Evolutionary conservation across 1,139 yeast genomes (phyloP).

Genomic region (Taphrina flavorubra): DNA sequence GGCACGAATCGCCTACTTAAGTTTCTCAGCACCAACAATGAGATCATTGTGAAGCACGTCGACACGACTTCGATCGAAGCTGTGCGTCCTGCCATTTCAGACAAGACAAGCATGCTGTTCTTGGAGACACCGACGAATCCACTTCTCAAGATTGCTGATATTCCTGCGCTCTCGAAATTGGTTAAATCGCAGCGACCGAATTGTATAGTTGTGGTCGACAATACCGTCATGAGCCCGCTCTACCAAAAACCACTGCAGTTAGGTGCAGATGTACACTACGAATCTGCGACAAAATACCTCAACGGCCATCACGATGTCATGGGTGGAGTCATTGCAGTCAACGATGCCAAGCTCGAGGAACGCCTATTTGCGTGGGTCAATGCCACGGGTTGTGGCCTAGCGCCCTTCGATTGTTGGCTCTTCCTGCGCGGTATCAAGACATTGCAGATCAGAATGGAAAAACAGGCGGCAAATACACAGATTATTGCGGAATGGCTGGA

Average conservation of each 20-base stretch:
- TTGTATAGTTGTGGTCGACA: constrained; percentile 78
- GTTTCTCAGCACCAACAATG: constrained; percentile 70
- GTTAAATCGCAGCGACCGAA: constrained; percentile 61
- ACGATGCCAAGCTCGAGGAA: constrained; percentile 65
- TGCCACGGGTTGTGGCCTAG: constrained; percentile 87
- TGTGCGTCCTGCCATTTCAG: constrained; percentile 55
- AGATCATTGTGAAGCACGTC: constrained; percentile 71
- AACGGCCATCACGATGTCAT: constrained; percentile 94
- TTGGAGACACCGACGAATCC: constrained; percentile 91
- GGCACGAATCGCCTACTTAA: constrained; percentile 88
- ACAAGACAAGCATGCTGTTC: constrained; percentile 79
- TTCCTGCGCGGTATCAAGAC: constrained; percentile 93
- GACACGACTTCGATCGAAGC: constrained; percentile 77
- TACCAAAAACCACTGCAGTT: constrained; percentile 81
- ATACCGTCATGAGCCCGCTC: constrained; percentile 93
- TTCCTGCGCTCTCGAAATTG: constrained; percentile 62
- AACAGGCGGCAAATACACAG: constrained; percentile 69
- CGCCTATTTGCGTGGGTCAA: constrained; percentile 78
- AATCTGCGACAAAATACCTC: constrained; percentile 88
- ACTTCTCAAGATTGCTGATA: constrained; percentile 77
- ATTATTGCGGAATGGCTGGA: constrained; percentile 72
- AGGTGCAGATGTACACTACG: constrained; percentile 88
- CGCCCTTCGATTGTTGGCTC: constrained; percentile 90
- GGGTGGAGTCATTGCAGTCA: constrained; percentile 81
- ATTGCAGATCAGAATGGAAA: constrained; percentile 76